Percentiles rank a stretch among this genome's conserved stretches.
Conservation (phyloP, 2,329 filamentous ascomycete genomes). For the Talaromyces sp. region DNA sequence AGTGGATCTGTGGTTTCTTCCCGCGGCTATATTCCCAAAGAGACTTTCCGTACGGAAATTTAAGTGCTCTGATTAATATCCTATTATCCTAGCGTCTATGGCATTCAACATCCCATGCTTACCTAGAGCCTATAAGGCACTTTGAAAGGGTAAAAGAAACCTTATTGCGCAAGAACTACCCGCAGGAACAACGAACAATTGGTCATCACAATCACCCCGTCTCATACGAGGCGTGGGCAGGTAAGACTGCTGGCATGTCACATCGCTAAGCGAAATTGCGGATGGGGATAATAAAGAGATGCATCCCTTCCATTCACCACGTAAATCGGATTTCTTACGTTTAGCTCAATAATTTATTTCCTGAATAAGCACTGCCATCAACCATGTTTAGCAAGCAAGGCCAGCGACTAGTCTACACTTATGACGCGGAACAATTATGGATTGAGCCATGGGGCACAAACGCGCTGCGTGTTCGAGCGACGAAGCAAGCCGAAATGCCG, state of each 20-base stretch:
- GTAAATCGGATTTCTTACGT: background rate
- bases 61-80: background rate
- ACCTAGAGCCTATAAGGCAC: background rate
- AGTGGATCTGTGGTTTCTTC: too few species aligned
- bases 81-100: background rate
- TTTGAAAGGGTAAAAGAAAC: background rate
- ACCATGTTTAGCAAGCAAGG: conserved; percentile 13
- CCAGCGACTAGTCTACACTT: conserved; percentile 35
- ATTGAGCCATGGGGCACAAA: conserved; percentile 40
- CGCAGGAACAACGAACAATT: background rate
- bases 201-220: background rate
- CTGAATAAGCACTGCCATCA: background rate
- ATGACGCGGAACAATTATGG: conserved; percentile 38
- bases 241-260: background rate
- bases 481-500: conserved; percentile 23
- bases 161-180: background rate
- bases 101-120: background rate
- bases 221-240: background rate
- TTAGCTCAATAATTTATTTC: background rate
- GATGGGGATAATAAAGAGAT: background rate
- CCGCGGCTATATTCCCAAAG: too few species aligned
- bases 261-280: background rate
- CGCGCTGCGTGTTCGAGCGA: conserved; percentile 37
- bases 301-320: background rate
- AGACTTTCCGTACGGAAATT: background rate